Conservation (phyloP, 768 basidiomycete species). For the Boletus eberwhitei region DNA sequence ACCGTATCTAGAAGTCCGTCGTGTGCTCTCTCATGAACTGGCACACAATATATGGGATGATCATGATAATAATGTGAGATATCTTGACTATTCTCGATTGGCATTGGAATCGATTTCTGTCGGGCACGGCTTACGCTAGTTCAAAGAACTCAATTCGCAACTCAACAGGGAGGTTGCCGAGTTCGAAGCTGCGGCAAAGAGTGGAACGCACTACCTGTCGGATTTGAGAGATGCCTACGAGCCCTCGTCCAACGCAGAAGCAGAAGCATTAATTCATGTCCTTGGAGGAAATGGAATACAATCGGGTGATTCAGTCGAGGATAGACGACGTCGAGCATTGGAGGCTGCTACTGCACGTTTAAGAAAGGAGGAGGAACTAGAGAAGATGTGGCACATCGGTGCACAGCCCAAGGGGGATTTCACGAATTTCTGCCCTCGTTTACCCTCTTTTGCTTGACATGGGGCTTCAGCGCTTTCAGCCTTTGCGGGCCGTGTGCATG, state of each 20-base stretch:
- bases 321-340: conserved; percentile 51
- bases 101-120: neutral
- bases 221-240: conserved; percentile 41
- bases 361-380: conserved; percentile 62
- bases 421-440: neutral
- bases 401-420: neutral
- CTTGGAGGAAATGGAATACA: conserved; percentile 45
- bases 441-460: too few relatives aligned
- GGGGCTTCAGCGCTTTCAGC: too few relatives aligned
- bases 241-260: conserved; percentile 54
- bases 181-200: conserved; percentile 52
- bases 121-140: conserved; percentile 40
- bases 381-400: conserved; percentile 63
- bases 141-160: conserved; percentile 71
- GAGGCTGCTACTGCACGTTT: conserved; percentile 63
- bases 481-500: too few relatives aligned
- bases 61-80: conserved; percentile 67
- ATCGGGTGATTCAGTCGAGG: conserved; percentile 49
- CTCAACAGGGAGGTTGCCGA: conserved; percentile 71
- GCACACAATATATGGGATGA: conserved; percentile 72
- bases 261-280: conserved; percentile 49
- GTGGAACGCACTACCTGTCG: conserved; percentile 53
- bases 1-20: conserved; percentile 57
- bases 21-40: conserved; percentile 74
- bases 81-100: neutral